phyloP scores from a whole-genome alignment of 2,329 filamentous ascomycete species.

The Cladosporium oxysporum region DNA sequence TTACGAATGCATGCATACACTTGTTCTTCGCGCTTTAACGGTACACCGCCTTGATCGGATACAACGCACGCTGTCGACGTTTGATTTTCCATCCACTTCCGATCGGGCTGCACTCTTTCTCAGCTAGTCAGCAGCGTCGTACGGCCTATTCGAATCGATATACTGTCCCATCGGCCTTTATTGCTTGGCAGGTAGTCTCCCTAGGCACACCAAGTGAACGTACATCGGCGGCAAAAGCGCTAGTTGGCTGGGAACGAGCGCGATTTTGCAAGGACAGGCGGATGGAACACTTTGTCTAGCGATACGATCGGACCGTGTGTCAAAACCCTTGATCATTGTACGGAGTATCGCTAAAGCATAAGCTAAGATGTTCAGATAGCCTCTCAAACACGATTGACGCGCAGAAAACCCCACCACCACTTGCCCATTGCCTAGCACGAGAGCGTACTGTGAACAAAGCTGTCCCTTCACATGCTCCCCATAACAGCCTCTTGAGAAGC shows the following conservation, averaged over 20 bases:
- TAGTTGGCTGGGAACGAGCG: neutral
- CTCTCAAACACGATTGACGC: neutral
- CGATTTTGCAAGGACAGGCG: neutral
- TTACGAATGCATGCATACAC: constrained; percentile 11
- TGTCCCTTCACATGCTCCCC: neutral
- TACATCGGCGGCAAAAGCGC: neutral
- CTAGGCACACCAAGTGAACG: neutral
- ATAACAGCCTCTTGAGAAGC: neutral
- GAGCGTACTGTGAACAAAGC: neutral
- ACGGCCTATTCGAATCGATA: neutral
- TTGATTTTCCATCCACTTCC: neutral
- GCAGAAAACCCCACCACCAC: neutral
- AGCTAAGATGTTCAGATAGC: neutral
- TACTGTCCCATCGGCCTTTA: neutral
- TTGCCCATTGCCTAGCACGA: neutral
- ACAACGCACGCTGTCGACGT: neutral
- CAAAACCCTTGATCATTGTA: neutral
- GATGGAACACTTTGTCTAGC: neutral
- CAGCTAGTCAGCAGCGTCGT: neutral
- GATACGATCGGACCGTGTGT: neutral
- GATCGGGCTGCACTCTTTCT: neutral
- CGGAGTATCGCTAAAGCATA: neutral
- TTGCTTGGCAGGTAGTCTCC: neutral
- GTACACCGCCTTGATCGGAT: neutral
- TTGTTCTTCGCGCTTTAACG: neutral